These are phyloP conservation scores for Rhynchospora pubera DNA, from an alignment of 176 grass and related monocot genomes.

Conservation along the genomic window DNA sequence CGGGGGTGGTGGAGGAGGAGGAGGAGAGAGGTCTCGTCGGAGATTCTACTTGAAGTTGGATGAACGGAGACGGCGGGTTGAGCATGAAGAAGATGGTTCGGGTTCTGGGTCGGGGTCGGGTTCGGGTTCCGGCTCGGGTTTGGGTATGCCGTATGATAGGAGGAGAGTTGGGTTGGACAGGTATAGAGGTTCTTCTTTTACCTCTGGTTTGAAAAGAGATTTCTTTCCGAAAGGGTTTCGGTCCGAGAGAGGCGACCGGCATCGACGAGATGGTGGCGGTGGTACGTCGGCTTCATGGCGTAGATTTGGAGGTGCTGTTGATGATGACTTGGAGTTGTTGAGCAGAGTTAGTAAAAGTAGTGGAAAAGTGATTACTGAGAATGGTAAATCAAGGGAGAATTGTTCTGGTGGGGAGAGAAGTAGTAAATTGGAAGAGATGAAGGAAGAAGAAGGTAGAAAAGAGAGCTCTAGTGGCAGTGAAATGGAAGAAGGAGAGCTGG, in stretches of 20 bases:
- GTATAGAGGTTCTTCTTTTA: constrained; percentile 39
- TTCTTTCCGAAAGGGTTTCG: constrained; percentile 81
- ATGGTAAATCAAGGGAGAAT: constrained; percentile 5
- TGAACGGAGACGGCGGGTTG: constrained; percentile 22
- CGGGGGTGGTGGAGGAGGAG: constrained; percentile 15
- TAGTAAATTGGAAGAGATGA: constrained; percentile 30
- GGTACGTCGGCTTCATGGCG: constrained; percentile 22
- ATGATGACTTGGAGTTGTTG: neutral
- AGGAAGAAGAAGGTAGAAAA: constrained; percentile 29
- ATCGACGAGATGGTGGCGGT: constrained; percentile 40
- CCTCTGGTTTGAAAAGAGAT: constrained; percentile 56
- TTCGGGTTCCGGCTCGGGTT: constrained; percentile 51
- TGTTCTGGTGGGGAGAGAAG: constrained; percentile 25
- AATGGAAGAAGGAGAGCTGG: constrained; percentile 93
- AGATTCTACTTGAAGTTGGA: constrained; percentile 19
- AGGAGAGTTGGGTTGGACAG: constrained; percentile 25
- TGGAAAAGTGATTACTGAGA: neutral
- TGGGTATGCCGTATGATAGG: constrained; percentile 39
- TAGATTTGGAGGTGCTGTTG: constrained; percentile 25
- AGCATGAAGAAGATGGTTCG: constrained; percentile 38
- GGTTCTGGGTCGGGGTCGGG: constrained; percentile 48
- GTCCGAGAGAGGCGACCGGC: constrained; percentile 54
- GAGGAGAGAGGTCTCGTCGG: constrained; percentile 9
- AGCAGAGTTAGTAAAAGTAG: neutral
- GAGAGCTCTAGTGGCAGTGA: constrained; percentile 30